Evolutionary conservation across 2,329 filamentous ascomycete genomes (phyloP).

Genomic region (Xylariaceae sp.): DNA sequence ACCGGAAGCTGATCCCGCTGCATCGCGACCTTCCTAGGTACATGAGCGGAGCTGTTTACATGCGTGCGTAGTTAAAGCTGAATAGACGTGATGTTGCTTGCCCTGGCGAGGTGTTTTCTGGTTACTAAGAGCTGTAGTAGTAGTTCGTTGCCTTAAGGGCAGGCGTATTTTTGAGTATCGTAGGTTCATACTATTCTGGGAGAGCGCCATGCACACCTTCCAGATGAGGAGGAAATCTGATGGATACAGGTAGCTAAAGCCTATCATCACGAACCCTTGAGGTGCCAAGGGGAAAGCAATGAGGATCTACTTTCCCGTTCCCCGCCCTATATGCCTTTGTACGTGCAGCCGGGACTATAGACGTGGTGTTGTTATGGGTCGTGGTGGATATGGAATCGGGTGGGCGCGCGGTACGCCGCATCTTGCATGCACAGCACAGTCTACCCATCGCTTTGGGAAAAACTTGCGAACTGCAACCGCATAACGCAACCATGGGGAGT

Average conservation of each 20-base stretch:
- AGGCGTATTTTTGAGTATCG: too few species aligned
- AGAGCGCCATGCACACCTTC: conserved; percentile 1
- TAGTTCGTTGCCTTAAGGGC: too few species aligned
- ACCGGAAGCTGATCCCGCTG: conserved; percentile 19
- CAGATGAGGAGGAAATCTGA: not conserved
- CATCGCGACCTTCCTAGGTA: conserved; percentile 7
- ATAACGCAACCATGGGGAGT: not conserved
- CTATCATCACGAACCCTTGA: conserved; percentile 1
- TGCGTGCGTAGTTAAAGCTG: not conserved
- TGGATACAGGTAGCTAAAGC: not conserved
- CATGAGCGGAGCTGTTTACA: not conserved
- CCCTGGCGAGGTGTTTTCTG: too few species aligned
- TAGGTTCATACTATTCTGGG: not conserved
- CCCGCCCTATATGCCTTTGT: not conserved
- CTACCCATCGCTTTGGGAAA: not conserved
- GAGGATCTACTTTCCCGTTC: conserved; percentile 8
- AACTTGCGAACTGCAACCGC: not conserved
- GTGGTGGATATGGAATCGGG: too few species aligned
- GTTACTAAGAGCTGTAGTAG: too few species aligned
- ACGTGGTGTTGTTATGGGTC: too few species aligned
- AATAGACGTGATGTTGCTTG: not conserved
- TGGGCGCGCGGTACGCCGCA: not conserved
- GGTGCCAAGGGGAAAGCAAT: not conserved
- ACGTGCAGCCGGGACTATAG: not conserved
- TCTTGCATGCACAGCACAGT: conserved; percentile 5